Evolutionary conservation across 352 stramenopile species (phyloP), one percentile per base, ranked within the genome.

Genomic region (Phytophthora sojae): DNA sequence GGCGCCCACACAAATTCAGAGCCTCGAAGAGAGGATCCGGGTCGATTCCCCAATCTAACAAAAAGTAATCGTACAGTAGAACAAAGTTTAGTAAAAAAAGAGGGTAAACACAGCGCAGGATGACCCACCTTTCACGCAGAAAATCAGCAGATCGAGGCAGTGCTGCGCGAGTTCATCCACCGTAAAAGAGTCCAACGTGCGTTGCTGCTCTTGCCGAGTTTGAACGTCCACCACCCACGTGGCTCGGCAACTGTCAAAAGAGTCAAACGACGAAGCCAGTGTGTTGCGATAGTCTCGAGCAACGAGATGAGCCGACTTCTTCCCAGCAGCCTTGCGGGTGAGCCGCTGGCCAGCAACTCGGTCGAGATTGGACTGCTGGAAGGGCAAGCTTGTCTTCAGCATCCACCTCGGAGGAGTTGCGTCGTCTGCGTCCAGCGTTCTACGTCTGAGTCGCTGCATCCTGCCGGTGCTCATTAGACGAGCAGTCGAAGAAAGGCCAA

Each of bases 41-140:
- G 47, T 95, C 88, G 6, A 93, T 50, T 6, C 85, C 84, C 84
- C 82, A 90, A 57, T 91, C 88, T 90, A 67, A 26, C 57, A 57
- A 26, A 70, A 12, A 64, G 42, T 0, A 35, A 25, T 4, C n/a
- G 55, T 14, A 6, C 6, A 21, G 21, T 21, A 21, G 21, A 21
- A 21, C 17, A 62, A n/a, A 67, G 29, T n/a, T 61, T 57, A 17
- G 39, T n/a, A 29, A 7, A 54, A 57, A 6, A 4, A 5, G 30
- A 56, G 23, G 17, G 21, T 12, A 63, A 57, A 6, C n/a, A n/a
- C 12, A 44, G 15, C 37, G 37, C 17, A 15, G 0, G 2, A 30
- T 32, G 0, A 0, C 9, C 30, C 21, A 86, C 82, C 78, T 82
- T 91, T 95, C 29, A 95, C 75, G 14, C 80, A 77, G 3, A 73